Evolutionary conservation across 179 eudicot species (phyloP), one percentile per base, ranked within the genome.

Genomic region (Spergularia azorica): DNA sequence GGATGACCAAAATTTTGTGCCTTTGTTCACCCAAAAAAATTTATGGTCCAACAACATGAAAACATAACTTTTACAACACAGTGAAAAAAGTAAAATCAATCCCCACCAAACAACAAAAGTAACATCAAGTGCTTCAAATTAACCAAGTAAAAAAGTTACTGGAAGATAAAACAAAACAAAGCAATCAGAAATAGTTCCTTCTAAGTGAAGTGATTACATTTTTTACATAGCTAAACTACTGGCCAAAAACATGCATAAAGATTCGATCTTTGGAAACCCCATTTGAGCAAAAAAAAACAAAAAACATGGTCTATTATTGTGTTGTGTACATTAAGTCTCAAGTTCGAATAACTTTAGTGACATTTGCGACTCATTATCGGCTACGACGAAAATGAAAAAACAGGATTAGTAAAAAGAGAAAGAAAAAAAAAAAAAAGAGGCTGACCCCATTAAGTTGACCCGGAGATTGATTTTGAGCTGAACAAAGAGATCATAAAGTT

Each of bases 401-500:
- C 54, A 50, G 54, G 38, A 51, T 26, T 43, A 17, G 32, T 67
- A 52, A 36, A 26, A 54, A 73, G 1, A 68, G 26, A 70, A 5
- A 18, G 58, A 54, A 51, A 38, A 16, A 56, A 20, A 56, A 20
- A 8, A 26, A 51, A 6, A 17, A 38, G 17, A 39, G 65, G 54
- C 83, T 57, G 68, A 92, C 94, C 97, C 97, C 79, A 94, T 90
- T 63, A 94, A 81, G 83, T 92, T 94, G 82, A 92, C 97, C 73
- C 98, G 88, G 62, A 94, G 97, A 87, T 95, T 95, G 76, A 95
- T 92, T 77, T 95, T 95, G 77, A 95, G 96, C 83, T 95, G 98
- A 80, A 91, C 87, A 85, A 95, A 95, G 82, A 92, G 90, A 82
- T 95, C 98, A 79, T 85, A 95, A 18, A 95, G 97, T 76, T 95